Evolutionary conservation across 2,329 filamentous ascomycete genomes (phyloP), one percentile per base, ranked within the genome.

Genomic region (Stagonosporopsis vannaccii): DNA sequence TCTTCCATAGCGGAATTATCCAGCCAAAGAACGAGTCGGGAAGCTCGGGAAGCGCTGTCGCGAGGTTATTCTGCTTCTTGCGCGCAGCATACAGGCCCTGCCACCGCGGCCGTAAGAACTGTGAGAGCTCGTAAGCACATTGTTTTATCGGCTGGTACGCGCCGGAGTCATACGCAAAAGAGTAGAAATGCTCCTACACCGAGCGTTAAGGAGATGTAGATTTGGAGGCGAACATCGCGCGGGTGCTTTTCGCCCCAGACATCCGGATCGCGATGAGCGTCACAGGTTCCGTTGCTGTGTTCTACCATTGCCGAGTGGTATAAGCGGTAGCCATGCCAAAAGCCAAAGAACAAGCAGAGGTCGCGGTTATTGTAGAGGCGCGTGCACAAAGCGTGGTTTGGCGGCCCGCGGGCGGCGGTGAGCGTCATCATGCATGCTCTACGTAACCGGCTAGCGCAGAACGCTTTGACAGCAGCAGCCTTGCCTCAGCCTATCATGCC

Each of bases 81-180:
- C 95, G 87, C 42, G 95, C 95, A 28, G 92, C 89, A 75, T 98
- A 99, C 1, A 99, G 84, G 20, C 88, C 84, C 44, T 91, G 90
- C 95, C 95, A 99, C 86, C 92, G 87, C 62, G 93, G 92, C 44
- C 95, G 89, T 23, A 99, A 81, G 43, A 92, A 80, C 91, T 95
- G 70, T 8, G 23, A 12, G 2, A 22, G n/a, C 30, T 17, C 28
- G 56, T 79, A 33, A 79, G 70, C 49, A 56, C 30, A 32, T 9
- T 35, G 25, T 36, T 23, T 23, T 12, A 19, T 51, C 23, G 22
- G 12, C 19, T 51, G n/a, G 6, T 28, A 19, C 59, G 51, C 39
- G 49, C 45, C 37, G 19, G 37, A 75, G 28, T 62, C 86, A 66
- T 79, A 91, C 87, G 72, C 91, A 95, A 66, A 96, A 96, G 19